Base-by-base conservation (phyloP, 257 asterid genomes). In the Osmanthus fragrans region DNA sequence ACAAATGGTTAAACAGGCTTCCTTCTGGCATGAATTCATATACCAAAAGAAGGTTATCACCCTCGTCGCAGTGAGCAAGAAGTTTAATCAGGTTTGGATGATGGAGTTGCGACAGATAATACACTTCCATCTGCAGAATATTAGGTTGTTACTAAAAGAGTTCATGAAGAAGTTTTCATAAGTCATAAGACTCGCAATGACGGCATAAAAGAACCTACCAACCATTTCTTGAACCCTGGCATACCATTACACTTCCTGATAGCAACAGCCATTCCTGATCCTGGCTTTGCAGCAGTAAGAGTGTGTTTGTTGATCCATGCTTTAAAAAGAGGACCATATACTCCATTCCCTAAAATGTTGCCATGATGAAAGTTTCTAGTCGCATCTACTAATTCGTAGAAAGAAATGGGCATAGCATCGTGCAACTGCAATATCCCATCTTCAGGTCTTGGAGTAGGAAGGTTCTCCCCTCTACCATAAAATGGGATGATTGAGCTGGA, bases 51-150 rank as follows among this genome's bases (percentile, higher is more conserved):
- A 23, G 45, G 12, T 77, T 32, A 2, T 78, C 75, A 10, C 64
- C 82, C n/a, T 78, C 75, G 21, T 19, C 64, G 76, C 85, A 82
- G 39, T 78, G 76, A 2, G 81, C 81, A 13, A 82, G 71, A 18
- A 82, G 75, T 75, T 78, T 78, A 34, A 82, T 71, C 23, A 82
- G 80, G 63, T 82, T 82, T 1, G 85, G 80, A 67, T 78, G 85
- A 64, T 36, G 80, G 18, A 82, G 77, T 70, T 78, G 82, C 65
- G 73, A 51, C 65, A 77, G 36, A 71, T 69, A 73, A 18, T 70
- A 25, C 70, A 82, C 34, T 71, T 78, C 72, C 3, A 33, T 63
- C 82, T 82, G 82, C 73, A 73, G 64, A 76, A 23, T 3, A 37
- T 4, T 64, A 7, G 23, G 45, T 18, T 4, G 16, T 34, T 23